Conservation (phyloP, 2,329 filamentous ascomycete species). For the Aschersonia sp. region DNA sequence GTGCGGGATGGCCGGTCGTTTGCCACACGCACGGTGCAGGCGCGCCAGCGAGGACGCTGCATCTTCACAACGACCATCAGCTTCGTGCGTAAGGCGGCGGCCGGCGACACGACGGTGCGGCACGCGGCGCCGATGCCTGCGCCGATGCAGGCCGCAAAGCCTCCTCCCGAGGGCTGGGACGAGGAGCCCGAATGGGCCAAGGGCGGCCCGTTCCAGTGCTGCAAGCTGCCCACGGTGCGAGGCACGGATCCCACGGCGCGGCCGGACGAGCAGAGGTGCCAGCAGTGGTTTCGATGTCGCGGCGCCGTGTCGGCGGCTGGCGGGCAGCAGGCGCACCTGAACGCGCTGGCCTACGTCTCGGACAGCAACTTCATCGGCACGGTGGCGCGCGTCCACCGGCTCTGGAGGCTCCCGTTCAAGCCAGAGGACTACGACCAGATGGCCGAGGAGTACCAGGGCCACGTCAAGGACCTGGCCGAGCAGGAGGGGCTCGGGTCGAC, state of each 20-base stretch:
- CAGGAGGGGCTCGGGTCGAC: conserved; percentile 23
- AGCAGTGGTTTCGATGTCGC: conserved; percentile 61
- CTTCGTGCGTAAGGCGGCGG: conserved; percentile 57
- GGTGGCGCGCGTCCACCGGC: conserved; percentile 61
- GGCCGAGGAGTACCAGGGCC: conserved; percentile 22
- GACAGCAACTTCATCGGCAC: conserved; percentile 92
- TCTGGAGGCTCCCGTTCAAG: conserved; percentile 56
- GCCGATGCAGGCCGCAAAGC: conserved; percentile 23
- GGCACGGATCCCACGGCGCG: conserved; percentile 25
- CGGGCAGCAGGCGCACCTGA: conserved; percentile 68
- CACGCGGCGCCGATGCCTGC: conserved; percentile 47
- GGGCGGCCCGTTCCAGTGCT: conserved; percentile 34
- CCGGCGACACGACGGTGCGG: conserved; percentile 35
- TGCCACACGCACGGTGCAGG: conserved; percentile 89
- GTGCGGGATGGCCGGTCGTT: conserved; percentile 84
- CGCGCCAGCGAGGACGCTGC: conserved; percentile 69
- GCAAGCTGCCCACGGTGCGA: conserved; percentile 24
- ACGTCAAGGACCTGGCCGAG: conserved; percentile 17
- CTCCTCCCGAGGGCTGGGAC: conserved; percentile 23
- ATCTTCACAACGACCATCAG: conserved; percentile 95
- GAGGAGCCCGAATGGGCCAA: conserved; percentile 33
- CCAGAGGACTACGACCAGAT: conserved; percentile 38
- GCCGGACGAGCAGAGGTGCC: conserved; percentile 52
- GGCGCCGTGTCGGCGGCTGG: conserved; percentile 60
- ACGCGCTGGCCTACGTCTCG: conserved; percentile 82